Evolutionary conservation across 306 rosid species (phyloP).

Genomic region (Quercus glauca): DNA sequence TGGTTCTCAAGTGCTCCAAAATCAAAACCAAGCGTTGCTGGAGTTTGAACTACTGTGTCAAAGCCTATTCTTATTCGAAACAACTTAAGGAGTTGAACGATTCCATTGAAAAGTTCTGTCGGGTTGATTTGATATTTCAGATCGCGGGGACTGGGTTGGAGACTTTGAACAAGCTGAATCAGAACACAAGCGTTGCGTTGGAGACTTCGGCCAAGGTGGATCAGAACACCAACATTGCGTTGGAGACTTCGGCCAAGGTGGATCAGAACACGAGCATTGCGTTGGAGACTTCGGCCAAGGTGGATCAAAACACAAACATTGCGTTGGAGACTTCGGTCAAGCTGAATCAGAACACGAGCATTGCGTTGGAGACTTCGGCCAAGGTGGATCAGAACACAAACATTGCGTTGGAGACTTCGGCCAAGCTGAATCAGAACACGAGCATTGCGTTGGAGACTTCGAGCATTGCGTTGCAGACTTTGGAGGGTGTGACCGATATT

Average conservation of each 20-base stretch:
- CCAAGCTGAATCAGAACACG: no score
- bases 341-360: no score
- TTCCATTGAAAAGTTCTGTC: not conserved
- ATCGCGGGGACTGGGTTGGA: not conserved
- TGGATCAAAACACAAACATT: no score
- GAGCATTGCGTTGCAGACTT: not conserved
- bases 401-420: not conserved
- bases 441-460: no score
- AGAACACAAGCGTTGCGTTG: no score
- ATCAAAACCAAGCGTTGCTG: not conserved
- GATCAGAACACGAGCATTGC: no score
- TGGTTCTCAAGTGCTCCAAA: slow-evolving; percentile 5
- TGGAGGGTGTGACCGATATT: not conserved
- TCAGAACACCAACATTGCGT: no score
- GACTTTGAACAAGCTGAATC: rapidly evolving
- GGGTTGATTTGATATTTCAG: not conserved
- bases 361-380: not conserved
- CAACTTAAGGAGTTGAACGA: slow-evolving; percentile 11
- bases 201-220: not conserved
- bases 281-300: not conserved
- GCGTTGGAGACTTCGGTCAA: not conserved
- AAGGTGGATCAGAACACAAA: no score
- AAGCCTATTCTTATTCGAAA: not conserved
- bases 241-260: not conserved
- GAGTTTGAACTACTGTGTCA: not conserved